Evolutionary conservation across 768 basidiomycete genomes (phyloP).

Genomic region (Cantharellus cinnabarinus): DNA sequence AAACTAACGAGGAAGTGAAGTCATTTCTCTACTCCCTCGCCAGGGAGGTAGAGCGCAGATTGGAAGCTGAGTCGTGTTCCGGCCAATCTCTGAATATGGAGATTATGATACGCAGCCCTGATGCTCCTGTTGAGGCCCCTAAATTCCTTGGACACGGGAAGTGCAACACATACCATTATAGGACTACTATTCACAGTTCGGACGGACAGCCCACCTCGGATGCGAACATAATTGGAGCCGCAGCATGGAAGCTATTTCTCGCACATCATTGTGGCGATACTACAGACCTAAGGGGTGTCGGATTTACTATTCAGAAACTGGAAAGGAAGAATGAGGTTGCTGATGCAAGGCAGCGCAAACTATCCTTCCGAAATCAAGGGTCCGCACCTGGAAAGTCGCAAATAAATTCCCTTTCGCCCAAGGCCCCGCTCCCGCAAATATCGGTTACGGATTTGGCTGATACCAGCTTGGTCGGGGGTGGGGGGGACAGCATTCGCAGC

Average conservation of each 20-base stretch:
- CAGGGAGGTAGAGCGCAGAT: constrained; percentile 48
- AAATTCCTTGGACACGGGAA: constrained; percentile 78
- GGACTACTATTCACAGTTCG: constrained; percentile 34
- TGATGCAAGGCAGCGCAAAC: constrained; percentile 25
- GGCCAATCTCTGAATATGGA: constrained; percentile 70
- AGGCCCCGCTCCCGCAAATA: background rate
- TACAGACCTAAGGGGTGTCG: constrained; percentile 75
- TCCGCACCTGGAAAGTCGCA: constrained; percentile 3
- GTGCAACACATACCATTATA: constrained; percentile 67
- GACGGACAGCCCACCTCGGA: constrained; percentile 59
- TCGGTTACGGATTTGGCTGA: background rate
- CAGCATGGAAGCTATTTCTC: constrained; percentile 53
- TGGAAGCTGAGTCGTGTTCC: constrained; percentile 45
- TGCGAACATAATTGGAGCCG: constrained; percentile 44
- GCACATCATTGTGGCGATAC: constrained; percentile 26
- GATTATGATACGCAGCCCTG: constrained; percentile 69
- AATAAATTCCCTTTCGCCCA: background rate
- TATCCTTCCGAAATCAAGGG: constrained; percentile 31
- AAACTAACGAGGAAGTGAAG: constrained; percentile 61
- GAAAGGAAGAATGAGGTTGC: constrained; percentile 28
- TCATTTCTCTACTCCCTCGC: constrained; percentile 59
- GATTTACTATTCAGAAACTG: constrained; percentile 77
- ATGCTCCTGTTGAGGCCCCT: constrained; percentile 51
- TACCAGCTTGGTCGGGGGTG: too few species aligned
- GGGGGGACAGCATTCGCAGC: too few species aligned